Base-by-base conservation (phyloP, 179 eudicot genomes). In the Beta corolliflora region DNA sequence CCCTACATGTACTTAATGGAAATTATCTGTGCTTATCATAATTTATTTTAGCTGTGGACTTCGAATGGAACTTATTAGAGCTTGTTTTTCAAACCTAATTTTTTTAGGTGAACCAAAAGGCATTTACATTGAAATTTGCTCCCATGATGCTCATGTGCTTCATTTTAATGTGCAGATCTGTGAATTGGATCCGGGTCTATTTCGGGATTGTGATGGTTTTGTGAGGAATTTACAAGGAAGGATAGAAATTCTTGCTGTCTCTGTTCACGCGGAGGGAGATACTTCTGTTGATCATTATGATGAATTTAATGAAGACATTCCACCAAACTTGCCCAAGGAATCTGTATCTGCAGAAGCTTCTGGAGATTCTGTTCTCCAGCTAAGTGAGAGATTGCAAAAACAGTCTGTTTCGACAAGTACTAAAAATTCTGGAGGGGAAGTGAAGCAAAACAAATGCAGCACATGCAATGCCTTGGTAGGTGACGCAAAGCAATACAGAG, bases 381-480 rank as follows among this genome's bases (percentile, higher is more conserved):
- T 91, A 84, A 89, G 87, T 55, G 91, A 88, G 71, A 89, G 82
- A 75, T 67, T 93, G 83, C 86, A 91, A 82, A 90, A 92, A 82
- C 92, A 90, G 77, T 84, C 88, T 0, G 83, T 88, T 25, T 86
- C 93, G 4, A 73, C 83, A 8, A 86, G 81, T 36, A 44, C 80
- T 23, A 84, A 75, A 79, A 86, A 67, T 73, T 46, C 80, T 0
- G 88, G 61, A 50, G 91, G 76, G 29, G 91, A 82, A 77, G 89
- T 45, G 72, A 90, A 93, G 87, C 97, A 92, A 90, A 92, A 76
- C 82, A 91, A 90, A 70, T 95, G 99, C 85, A 89, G 84, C 86
- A 92, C 98, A 16, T 95, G 99, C 83, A 85, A 91, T 79, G 94
- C 98, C 46, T 29, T 85, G 73, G 92, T 96, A 45, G 99, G 97